A percentile compares a stretch with the other conserved stretches of the same genome.
phyloP scores from a whole-genome alignment of 768 basidiomycete genomes.

The Russula sp. region DNA sequence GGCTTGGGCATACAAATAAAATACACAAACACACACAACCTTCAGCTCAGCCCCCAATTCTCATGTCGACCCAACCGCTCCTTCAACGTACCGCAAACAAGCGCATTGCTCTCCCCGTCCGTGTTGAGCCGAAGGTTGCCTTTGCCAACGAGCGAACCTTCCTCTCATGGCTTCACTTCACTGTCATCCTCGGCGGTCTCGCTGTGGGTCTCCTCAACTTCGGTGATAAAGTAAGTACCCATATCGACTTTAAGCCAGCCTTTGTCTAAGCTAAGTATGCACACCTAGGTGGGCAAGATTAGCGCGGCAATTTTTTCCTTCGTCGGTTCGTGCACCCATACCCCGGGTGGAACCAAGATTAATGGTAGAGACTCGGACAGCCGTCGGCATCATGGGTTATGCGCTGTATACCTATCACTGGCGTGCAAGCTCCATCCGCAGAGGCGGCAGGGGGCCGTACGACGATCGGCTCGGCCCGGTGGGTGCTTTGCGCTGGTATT shows the following conservation, averaged over 20 bases:
- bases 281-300: conserved; percentile 78
- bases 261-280: conserved; percentile 11
- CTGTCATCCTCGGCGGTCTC: conserved; percentile 93
- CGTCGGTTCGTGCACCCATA: conserved; percentile 56
- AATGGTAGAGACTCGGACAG: conserved; percentile 36
- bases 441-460: conserved; percentile 89
- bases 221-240: conserved; percentile 74
- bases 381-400: conserved; percentile 96
- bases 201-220: conserved; percentile 96
- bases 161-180: conserved; percentile 97
- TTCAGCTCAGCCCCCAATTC: background rate
- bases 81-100: conserved; percentile 91
- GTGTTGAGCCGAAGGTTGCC: conserved; percentile 91
- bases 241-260: background rate
- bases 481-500: conserved; percentile 34
- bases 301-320: conserved; percentile 95
- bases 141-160: conserved; percentile 96
- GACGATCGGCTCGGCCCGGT: conserved; percentile 95
- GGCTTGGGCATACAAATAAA: background rate
- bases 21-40: background rate
- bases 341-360: background rate
- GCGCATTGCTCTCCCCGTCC: conserved; percentile 93
- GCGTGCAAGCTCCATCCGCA: conserved; percentile 88
- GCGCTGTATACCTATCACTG: conserved; percentile 95
- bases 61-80: conserved; percentile 96